Evolutionary conservation across 108 stramenopile species (phyloP), one percentile per base, ranked within the genome.

Genomic region (Cylindrotheca fusiformis): DNA sequence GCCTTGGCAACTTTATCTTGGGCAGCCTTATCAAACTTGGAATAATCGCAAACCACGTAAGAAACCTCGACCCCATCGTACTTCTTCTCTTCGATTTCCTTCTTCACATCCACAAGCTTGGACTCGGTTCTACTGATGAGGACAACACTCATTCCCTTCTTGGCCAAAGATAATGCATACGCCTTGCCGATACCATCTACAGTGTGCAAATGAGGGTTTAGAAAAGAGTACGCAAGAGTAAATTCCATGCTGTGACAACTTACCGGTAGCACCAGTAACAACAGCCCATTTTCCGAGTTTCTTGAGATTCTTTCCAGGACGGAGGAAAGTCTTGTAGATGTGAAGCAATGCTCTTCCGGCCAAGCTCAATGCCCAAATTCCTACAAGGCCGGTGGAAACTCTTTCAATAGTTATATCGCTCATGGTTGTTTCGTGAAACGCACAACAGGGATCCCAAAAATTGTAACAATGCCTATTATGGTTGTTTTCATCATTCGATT

Each of bases 101-200:
- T 80, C 52, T 81, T 86, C 19, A 87, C 88, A 19, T 86, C 97
- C 52, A 89, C 62, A n/a, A 99, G 90, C 75, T 96, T 98, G 47
- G 84, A 57, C 78, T 98, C 95, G 17, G 96, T 98, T 27, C 99
- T 84, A 31, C 94, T 93, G 68, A 99, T 96, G 50, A 99, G 80
- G 33, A 97, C 74, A 48, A 99, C 71, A 57, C 84, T 97, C 78
- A 97, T 81, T 50, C 99, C 99, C 55, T 93, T 82, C 72, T 94
- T 92, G 2, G 98, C 97, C 22, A 99, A 77, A 47, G 95, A 90
- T 28, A 97, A 72, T 0, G 96, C 93, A 65, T 96, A 92, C 14
- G 97, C 99, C 72, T 96, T 96, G 44, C 99, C 99, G 58, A 99
- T 99, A 28, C 99, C 99, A 68, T 99, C 98, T 36, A 23, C 20